A percentile compares a stretch with the other conserved stretches of the same genome.
phyloP scores from a whole-genome alignment of 2,329 filamentous ascomycete species.

The Penicillium sp. region DNA sequence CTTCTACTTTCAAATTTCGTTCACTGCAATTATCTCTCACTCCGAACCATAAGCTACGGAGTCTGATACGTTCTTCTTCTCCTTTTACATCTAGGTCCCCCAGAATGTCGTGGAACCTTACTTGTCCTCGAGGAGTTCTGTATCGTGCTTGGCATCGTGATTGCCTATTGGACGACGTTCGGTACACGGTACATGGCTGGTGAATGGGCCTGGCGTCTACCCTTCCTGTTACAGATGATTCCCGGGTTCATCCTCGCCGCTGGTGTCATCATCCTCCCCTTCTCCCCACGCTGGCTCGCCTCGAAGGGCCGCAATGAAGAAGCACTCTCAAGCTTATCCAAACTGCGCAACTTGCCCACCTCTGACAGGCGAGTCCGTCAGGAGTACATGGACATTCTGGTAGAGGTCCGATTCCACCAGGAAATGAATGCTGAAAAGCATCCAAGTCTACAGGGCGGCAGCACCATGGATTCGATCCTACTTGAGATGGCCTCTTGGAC shows the following conservation, averaged over 20 bases:
- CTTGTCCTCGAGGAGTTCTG: constrained; percentile 47
- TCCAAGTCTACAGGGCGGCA: constrained; percentile 39
- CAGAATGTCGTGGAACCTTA: constrained; percentile 52
- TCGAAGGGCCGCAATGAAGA: constrained; percentile 53
- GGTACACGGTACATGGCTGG: constrained; percentile 47
- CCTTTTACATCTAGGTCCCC: constrained; percentile 33
- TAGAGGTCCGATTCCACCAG: constrained; percentile 57
- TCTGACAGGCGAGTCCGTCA: constrained; percentile 54
- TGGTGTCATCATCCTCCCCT: constrained; percentile 52
- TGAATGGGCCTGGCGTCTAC: constrained; percentile 52
- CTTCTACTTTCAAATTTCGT: too few species aligned
- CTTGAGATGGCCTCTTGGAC: constrained; percentile 53
- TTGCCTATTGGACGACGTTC: constrained; percentile 48
- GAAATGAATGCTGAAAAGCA: constrained; percentile 47
- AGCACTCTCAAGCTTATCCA: constrained; percentile 50
- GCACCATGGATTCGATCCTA: constrained; percentile 41
- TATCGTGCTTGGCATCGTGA: constrained; percentile 46
- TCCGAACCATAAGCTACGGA: neutral
- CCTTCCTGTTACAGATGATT: constrained; percentile 52
- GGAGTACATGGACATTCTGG: constrained; percentile 54
- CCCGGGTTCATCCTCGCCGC: constrained; percentile 41
- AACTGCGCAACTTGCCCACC: constrained; percentile 52
- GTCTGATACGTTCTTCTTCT: neutral
- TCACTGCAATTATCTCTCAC: too few species aligned
- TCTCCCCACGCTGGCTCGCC: constrained; percentile 58